Conservation (phyloP, 352 stramenopile genomes). For the Phytophthora crassamura region DNA sequence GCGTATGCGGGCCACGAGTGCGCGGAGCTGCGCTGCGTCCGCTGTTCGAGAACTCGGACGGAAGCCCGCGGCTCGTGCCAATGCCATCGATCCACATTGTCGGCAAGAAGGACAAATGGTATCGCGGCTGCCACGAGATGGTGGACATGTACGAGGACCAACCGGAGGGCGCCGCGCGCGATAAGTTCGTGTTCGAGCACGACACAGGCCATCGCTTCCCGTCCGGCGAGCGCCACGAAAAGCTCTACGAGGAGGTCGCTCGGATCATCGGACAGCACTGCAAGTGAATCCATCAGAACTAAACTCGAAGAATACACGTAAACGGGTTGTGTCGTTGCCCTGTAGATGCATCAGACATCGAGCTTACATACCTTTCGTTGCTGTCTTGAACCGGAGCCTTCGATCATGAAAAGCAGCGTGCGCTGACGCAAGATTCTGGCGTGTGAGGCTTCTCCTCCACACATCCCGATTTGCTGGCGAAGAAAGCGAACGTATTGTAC, state of each 20-base stretch:
- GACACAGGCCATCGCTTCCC: conserved; percentile 53
- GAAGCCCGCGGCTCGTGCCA: conserved; percentile 39
- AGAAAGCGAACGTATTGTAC: not conserved
- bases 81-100: conserved; percentile 73
- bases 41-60: conserved; percentile 50
- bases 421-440: not conserved
- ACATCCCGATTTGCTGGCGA: conserved; percentile 3
- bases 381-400: too few species aligned
- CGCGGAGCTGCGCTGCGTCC: conserved; percentile 32
- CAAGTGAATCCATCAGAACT: conserved; percentile 1
- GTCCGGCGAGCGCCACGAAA: conserved; percentile 36
- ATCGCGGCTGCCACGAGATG: conserved; percentile 46
- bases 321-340: not conserved
- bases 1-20: conserved; percentile 43
- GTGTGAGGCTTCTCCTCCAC: not conserved
- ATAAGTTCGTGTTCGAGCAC: conserved; percentile 51
- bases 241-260: conserved; percentile 42
- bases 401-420: too few species aligned
- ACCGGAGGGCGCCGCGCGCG: conserved; percentile 19
- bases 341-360: not conserved
- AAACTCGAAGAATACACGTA: not conserved
- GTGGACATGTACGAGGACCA: conserved; percentile 46
- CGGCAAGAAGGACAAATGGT: conserved; percentile 63
- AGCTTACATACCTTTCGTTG: too few species aligned
- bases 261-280: conserved; percentile 39